phyloP scores from a whole-genome alignment of 1,139 yeast species.

The Taphrina flavorubra region DNA sequence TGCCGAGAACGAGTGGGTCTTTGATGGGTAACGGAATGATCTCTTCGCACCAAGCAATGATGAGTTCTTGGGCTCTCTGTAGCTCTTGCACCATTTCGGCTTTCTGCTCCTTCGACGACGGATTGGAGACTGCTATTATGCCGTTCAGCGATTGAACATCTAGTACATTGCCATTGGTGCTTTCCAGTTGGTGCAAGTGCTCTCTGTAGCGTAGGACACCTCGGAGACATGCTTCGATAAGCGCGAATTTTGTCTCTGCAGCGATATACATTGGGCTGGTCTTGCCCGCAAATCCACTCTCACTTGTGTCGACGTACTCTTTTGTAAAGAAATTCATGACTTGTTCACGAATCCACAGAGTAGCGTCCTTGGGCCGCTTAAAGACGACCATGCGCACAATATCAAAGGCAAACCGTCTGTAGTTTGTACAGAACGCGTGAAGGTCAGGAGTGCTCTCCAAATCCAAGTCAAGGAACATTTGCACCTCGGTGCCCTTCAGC shows the following conservation, averaged over 20 bases:
- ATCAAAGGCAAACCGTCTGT: constrained; percentile 85
- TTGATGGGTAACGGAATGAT: constrained; percentile 62
- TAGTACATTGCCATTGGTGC: constrained; percentile 3
- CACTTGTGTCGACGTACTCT: constrained; percentile 21
- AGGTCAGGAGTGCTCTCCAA: constrained; percentile 88
- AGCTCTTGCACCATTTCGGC: constrained; percentile 15
- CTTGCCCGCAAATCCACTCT: constrained; percentile 44
- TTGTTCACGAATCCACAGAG: constrained; percentile 73
- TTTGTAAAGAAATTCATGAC: constrained; percentile 71
- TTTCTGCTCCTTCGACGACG: constrained; percentile 1
- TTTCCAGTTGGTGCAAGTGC: constrained; percentile 5
- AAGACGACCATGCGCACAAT: constrained; percentile 87
- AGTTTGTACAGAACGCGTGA: constrained; percentile 75
- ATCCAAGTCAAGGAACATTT: constrained; percentile 74
- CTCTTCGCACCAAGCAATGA: constrained; percentile 39
- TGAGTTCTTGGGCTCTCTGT: neutral
- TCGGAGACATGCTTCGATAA: constrained; percentile 86
- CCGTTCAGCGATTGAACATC: constrained; percentile 5
- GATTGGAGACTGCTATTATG: neutral
- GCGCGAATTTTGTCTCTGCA: constrained; percentile 81
- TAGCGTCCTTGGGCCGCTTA: constrained; percentile 79
- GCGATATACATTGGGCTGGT: constrained; percentile 75
- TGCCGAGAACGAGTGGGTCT: constrained; percentile 80
- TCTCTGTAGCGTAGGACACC: constrained; percentile 93
- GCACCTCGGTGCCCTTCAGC: constrained; percentile 54